phyloP scores from a whole-genome alignment of 139 green algal genomes.

The Chlorella ohadii region DNA sequence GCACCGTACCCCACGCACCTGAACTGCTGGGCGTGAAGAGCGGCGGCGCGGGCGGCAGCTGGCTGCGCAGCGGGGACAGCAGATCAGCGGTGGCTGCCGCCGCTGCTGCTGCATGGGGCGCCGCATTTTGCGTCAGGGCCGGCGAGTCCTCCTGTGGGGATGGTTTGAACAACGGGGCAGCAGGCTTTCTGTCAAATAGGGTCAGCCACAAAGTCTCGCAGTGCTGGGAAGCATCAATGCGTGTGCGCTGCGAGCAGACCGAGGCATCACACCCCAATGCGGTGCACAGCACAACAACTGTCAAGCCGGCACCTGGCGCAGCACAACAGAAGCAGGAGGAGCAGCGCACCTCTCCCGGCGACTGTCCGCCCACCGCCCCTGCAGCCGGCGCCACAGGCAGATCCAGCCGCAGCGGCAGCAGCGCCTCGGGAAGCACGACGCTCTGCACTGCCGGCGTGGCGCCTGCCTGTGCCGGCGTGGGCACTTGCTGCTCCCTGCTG shows the following conservation, averaged over 20 bases:
- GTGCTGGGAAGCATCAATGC: too few species aligned
- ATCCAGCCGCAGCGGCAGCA: constrained; percentile 21
- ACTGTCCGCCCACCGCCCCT: not conserved
- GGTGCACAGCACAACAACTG: too few species aligned
- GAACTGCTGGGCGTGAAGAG: constrained; percentile 34
- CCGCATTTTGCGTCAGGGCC: constrained; percentile 3
- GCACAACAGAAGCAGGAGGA: too few species aligned
- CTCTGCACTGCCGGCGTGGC: not conserved
- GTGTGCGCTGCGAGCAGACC: too few species aligned
- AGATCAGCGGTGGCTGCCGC: not conserved
- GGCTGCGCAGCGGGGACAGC: constrained; percentile 13
- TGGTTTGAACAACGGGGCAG: too few species aligned
- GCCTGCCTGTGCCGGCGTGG: not conserved
- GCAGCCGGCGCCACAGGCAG: not conserved
- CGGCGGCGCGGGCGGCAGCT: constrained; percentile 27
- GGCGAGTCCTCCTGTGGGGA: not conserved
- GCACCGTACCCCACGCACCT: not conserved
- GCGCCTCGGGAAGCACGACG: constrained; percentile 8
- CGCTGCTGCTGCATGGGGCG: not conserved
- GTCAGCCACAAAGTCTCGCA: too few species aligned
- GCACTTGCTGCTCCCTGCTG: not conserved
- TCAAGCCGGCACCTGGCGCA: too few species aligned
- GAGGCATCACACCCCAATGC: too few species aligned
- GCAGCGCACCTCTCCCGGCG: not conserved
- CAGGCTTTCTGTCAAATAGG: too few species aligned